Evolutionary conservation across 768 basidiomycete species (phyloP).

Genomic region (Trametes maxima): DNA sequence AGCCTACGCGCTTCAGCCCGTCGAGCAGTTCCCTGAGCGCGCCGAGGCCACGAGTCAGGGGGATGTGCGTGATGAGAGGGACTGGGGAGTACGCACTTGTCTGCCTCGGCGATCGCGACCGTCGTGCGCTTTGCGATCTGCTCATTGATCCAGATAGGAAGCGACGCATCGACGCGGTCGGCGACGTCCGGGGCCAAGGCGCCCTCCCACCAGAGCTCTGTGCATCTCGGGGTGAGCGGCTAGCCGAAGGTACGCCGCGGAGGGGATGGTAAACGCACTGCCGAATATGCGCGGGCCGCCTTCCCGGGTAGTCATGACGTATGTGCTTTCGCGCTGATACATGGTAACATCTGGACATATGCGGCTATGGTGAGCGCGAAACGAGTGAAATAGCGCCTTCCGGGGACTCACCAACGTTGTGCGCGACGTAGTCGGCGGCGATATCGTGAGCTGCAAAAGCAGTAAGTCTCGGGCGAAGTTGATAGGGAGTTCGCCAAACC

Average conservation of each 20-base stretch:
- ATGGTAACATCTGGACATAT: slow-evolving; percentile 51
- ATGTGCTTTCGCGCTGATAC: slow-evolving; percentile 57
- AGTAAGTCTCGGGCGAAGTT: background rate
- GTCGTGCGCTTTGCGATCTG: slow-evolving; percentile 33
- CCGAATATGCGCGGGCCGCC: slow-evolving; percentile 37
- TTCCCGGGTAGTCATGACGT: slow-evolving; percentile 45
- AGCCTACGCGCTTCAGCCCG: slow-evolving; percentile 58
- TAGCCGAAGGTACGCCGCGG: background rate
- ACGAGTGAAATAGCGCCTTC: background rate
- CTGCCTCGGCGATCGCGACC: slow-evolving; percentile 36
- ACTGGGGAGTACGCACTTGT: slow-evolving; percentile 26
- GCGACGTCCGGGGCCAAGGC: slow-evolving; percentile 52
- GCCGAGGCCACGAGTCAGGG: background rate
- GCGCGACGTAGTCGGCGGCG: slow-evolving; percentile 45
- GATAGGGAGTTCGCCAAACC: slow-evolving; percentile 31
- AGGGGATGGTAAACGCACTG: slow-evolving; percentile 24
- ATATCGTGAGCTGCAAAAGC: slow-evolving; percentile 46
- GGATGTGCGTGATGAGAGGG: background rate
- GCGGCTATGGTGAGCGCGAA: background rate
- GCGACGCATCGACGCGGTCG: slow-evolving; percentile 53
- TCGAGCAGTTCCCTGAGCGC: slow-evolving; percentile 47
- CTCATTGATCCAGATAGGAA: slow-evolving; percentile 43
- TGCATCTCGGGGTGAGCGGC: background rate
- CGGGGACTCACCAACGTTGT: slow-evolving; percentile 46
- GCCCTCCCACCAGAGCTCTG: slow-evolving; percentile 46